Evolutionary conservation across 768 basidiomycete species (phyloP).

Genomic region (Suillus weaverae): DNA sequence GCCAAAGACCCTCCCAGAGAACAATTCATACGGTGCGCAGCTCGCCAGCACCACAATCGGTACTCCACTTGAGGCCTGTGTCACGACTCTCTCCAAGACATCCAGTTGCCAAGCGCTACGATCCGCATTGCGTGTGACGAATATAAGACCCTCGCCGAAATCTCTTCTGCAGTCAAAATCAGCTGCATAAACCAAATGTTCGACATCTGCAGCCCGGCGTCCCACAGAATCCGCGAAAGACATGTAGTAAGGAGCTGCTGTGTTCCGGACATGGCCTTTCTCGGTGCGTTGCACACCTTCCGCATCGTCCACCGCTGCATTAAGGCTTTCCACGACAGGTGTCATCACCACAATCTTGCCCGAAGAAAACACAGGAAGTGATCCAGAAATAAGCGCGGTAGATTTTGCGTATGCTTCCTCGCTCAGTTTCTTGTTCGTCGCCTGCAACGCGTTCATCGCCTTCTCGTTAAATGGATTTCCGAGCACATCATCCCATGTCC

Average conservation of each 20-base stretch:
- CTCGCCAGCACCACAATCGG: slow-evolving; percentile 55
- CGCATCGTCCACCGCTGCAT: slow-evolving; percentile 60
- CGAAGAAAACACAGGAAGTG: slow-evolving; percentile 28
- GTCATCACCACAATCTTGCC: slow-evolving; percentile 49
- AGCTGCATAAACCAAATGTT: slow-evolving; percentile 49
- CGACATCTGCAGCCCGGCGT: slow-evolving; percentile 28
- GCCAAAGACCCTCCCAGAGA: slow-evolving; percentile 24
- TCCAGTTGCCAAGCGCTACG: slow-evolving; percentile 52
- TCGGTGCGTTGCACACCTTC: slow-evolving; percentile 44
- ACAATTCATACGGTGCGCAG: slow-evolving; percentile 67
- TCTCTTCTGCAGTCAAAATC: slow-evolving; percentile 3
- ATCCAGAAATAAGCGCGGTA: slow-evolving; percentile 47
- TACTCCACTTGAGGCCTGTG: slow-evolving; percentile 13
- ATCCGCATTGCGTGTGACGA: slow-evolving; percentile 60
- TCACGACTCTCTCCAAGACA: slow-evolving; percentile 34
- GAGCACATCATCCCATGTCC: slow-evolving; percentile 44
- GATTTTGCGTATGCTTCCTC: slow-evolving; percentile 46
- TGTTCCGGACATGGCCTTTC: slow-evolving; percentile 51
- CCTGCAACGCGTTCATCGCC: slow-evolving; percentile 32
- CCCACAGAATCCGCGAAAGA: slow-evolving; percentile 45
- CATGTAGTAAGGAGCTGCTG: slow-evolving; percentile 55
- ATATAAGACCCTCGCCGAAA: slow-evolving; percentile 32
- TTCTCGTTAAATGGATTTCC: slow-evolving; percentile 25
- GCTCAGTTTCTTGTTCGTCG: slow-evolving; percentile 43
- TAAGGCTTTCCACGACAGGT: slow-evolving; percentile 56